phyloP scores from a whole-genome alignment of 768 basidiomycete species.

The Royoungia palumana region DNA sequence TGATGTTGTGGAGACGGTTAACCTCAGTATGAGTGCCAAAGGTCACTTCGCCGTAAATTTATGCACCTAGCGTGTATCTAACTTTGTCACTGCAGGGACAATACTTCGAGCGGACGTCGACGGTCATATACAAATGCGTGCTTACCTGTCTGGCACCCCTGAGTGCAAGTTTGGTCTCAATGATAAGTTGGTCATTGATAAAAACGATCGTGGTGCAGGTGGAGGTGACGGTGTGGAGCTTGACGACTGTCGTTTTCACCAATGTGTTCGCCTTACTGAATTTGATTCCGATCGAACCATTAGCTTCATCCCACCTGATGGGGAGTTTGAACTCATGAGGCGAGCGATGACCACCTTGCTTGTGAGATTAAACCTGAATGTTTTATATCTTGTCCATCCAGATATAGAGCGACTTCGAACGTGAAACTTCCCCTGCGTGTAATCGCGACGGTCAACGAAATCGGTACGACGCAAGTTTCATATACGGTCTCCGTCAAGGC shows the following conservation, averaged over 20 bases:
- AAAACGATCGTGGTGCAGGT: conserved; percentile 55
- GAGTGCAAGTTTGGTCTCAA: conserved; percentile 99
- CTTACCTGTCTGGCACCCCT: conserved; percentile 93
- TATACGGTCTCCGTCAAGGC: conserved; percentile 87
- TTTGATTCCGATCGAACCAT: conserved; percentile 94
- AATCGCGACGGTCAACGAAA: conserved; percentile 88
- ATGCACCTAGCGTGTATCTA: background rate
- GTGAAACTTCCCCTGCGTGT: conserved; percentile 91
- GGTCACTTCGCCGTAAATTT: conserved; percentile 35
- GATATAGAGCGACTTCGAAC: conserved; percentile 94
- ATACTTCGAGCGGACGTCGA: conserved; percentile 95
- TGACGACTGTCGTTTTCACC: conserved; percentile 98
- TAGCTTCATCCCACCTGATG: conserved; percentile 96
- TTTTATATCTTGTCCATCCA: conserved; percentile 29
- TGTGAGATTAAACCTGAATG: conserved; percentile 1
- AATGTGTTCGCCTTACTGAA: conserved; percentile 92
- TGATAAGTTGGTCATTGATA: conserved; percentile 96
- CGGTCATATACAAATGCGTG: conserved; percentile 97
- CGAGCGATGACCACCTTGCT: conserved; percentile 33
- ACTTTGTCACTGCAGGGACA: conserved; percentile 52
- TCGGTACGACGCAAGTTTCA: conserved; percentile 88
- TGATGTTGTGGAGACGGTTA: conserved; percentile 97
- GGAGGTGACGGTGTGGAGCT: conserved; percentile 79
- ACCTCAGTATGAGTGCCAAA: conserved; percentile 96
- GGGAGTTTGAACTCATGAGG: conserved; percentile 99